Evolutionary conservation across 345 rosid genomes (phyloP).

Genomic region (Capsella bursapastoris): DNA sequence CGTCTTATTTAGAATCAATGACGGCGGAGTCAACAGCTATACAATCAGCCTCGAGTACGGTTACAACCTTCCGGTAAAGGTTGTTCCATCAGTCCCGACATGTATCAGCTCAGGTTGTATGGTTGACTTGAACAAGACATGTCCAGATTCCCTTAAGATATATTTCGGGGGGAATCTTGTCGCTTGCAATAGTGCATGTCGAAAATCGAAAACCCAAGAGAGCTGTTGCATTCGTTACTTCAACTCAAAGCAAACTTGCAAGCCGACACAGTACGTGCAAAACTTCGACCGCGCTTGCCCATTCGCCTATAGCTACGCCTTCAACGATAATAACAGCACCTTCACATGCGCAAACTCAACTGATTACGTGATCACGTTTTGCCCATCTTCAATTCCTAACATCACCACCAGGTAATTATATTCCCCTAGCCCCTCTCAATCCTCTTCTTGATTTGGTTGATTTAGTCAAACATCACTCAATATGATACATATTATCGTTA

Average conservation of each 20-base stretch:
- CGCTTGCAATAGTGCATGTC: conserved; percentile 15
- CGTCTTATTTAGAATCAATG: conserved; percentile 3
- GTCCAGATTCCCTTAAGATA: conserved; percentile 25
- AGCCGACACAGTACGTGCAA: conserved; percentile 8
- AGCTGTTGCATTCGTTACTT: conserved; percentile 18
- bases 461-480: too few relatives aligned
- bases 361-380: conserved; percentile 34
- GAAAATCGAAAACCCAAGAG: neutral
- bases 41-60: conserved; percentile 7
- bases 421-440: too few relatives aligned
- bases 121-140: conserved; percentile 27
- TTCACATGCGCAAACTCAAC: conserved; percentile 29
- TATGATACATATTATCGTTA: too few relatives aligned
- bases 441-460: too few relatives aligned
- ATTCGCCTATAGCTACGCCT: conserved; percentile 19
- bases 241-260: conserved; percentile 32
- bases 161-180: neutral
- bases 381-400: conserved; percentile 15
- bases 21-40: conserved; percentile 8
- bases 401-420: neutral
- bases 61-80: conserved; percentile 35
- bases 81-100: neutral
- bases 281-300: conserved; percentile 32
- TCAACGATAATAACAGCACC: conserved; percentile 10
- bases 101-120: conserved; percentile 30